These are phyloP conservation scores for Tubosaeta sp. DNA, from an alignment of 768 basidiomycete species.

Conservation along the genomic window DNA sequence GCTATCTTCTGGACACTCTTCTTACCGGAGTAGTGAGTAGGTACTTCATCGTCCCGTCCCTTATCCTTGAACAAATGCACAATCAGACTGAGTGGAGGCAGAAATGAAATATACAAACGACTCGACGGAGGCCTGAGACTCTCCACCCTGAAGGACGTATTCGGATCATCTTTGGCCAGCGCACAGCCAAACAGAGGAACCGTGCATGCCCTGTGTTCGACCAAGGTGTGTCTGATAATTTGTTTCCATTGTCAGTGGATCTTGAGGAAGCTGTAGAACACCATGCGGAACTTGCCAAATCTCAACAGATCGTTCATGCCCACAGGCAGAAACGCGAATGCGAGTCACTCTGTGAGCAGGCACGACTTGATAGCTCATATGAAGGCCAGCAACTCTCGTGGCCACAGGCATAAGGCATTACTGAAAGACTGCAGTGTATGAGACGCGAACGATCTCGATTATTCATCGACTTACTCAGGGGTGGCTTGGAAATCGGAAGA, in stretches of 20 bases:
- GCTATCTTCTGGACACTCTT: no score
- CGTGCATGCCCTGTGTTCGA: no score
- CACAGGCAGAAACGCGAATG: no score
- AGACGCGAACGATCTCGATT: not conserved
- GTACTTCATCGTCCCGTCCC: slow-evolving; percentile 1
- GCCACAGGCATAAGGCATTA: slow-evolving; percentile 72
- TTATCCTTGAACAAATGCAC: not conserved
- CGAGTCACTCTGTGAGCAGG: no score
- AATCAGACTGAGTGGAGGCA: not conserved
- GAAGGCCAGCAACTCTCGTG: slow-evolving; percentile 63
- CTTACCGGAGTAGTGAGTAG: slow-evolving; percentile 7
- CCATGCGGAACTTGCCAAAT: no score
- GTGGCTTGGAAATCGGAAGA: slow-evolving; percentile 44
- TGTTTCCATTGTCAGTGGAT: no score
- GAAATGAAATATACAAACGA: slow-evolving; percentile 1
- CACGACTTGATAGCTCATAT: slow-evolving; percentile 35
- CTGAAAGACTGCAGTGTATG: slow-evolving; percentile 29
- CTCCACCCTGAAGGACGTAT: no score
- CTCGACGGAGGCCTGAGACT: not conserved
- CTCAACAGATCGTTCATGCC: no score
- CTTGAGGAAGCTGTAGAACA: no score
- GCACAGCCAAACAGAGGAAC: no score
- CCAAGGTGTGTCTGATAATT: no score
- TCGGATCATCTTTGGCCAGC: no score
- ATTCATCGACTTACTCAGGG: slow-evolving; percentile 38